Base-by-base conservation (phyloP, 257 asterid species). In the Solanum clarkiae region DNA sequence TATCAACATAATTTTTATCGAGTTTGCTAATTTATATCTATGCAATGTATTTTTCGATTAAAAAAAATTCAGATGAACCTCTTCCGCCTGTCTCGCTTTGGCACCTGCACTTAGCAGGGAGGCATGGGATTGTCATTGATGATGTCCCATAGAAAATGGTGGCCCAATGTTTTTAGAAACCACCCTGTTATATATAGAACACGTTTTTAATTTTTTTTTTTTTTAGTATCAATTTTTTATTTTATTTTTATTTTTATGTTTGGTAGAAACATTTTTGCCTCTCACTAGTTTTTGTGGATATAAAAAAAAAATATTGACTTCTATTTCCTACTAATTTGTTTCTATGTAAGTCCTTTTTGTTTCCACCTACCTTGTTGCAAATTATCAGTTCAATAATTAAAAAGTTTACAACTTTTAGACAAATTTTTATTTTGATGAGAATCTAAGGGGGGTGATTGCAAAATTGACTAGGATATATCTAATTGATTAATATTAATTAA, bases 11-110 rank as follows among this genome's bases (percentile, higher is more conserved):
- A 18, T n/a, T 57, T 10, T 18, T 22, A 8, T 57, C 12, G 0
- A 18, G 5, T 57, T 57, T 9, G 0, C n/a, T 57, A 8, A 8
- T 57, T 57, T 4, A 57, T 20, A 57, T 20, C 7, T n/a, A 10
- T 0, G 0, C 49, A 44, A 59, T 60, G 5, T 22, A 1, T 10
- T 63, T 63, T 63, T 13, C 0, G 3, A 0, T 6, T 0, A 0
- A 22, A 54, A 5, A 16, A 54, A 16, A 10, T n/a, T 60, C 10
- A 4, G 2, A 12, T 63, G 10, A 63, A 63, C 71, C 42, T 18
- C 42, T 24, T 12, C 1, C 0, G 9, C 10, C 15, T 1, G 0
- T 22, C 36, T 11, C 3, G 1, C 70, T 29, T 26, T 10, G 2
- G 0, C 8, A 17, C 42, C 1, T 24, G 71, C 18, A 24, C 71